Percentiles rank a stretch among this genome's conserved stretches.
Conservation (phyloP, 106 monocot genomes). For the Allium sativum region DNA sequence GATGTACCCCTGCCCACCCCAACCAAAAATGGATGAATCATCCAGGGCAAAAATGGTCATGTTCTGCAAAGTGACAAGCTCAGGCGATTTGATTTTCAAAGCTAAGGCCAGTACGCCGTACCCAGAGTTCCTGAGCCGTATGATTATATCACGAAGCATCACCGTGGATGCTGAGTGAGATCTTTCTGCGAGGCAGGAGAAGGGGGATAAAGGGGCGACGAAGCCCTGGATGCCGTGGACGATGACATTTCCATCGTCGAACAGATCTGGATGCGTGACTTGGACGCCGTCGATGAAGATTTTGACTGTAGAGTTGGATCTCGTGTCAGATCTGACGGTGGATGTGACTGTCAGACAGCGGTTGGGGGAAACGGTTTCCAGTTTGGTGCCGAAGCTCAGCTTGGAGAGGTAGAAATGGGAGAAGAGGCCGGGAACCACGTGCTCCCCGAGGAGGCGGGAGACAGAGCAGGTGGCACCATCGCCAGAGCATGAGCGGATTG, state of each 20-base stretch:
- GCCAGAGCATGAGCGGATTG: slow-evolving; percentile 32
- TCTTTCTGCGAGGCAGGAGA: slow-evolving; percentile 28
- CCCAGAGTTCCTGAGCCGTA: slow-evolving; percentile 39
- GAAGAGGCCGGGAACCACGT: slow-evolving; percentile 38
- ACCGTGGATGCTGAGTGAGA: slow-evolving; percentile 4
- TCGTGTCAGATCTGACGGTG: slow-evolving; percentile 22
- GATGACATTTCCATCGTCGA: slow-evolving; percentile 60
- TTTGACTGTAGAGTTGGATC: slow-evolving; percentile 12
- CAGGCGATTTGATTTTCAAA: slow-evolving; percentile 61
- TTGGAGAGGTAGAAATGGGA: slow-evolving; percentile 26
- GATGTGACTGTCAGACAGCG: slow-evolving; percentile 44
- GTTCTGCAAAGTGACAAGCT: slow-evolving; percentile 36
- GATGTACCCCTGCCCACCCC: slow-evolving; percentile 52
- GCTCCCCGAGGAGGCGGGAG: slow-evolving; percentile 27
- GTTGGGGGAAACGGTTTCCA: slow-evolving; percentile 39
- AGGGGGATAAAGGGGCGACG: slow-evolving; percentile 41
- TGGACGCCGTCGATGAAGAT: slow-evolving; percentile 55
- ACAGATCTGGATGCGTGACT: slow-evolving; percentile 55
- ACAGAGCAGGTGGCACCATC: slow-evolving; percentile 23
- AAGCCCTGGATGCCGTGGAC: slow-evolving; percentile 71
- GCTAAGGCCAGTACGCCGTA: slow-evolving; percentile 64
- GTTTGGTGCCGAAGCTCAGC: slow-evolving; percentile 37
- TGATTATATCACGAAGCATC: slow-evolving; percentile 64
- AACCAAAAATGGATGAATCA: slow-evolving; percentile 55
- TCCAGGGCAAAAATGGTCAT: slow-evolving; percentile 71